phyloP scores from a whole-genome alignment of 2,329 filamentous ascomycete species.

The Neofusicoccum laricinum region DNA sequence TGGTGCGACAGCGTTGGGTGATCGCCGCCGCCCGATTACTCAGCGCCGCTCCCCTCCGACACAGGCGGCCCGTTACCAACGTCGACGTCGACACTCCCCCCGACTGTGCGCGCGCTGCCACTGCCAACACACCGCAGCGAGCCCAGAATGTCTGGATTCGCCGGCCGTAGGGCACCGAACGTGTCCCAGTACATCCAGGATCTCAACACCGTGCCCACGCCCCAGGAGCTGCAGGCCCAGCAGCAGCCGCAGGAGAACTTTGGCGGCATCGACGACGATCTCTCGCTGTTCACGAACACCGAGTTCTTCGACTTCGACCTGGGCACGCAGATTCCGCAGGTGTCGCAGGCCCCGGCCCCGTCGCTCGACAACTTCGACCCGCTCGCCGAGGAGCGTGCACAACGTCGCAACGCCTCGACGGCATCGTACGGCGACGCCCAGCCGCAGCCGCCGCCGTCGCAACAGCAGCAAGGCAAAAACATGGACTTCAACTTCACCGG shows the following conservation, averaged over 20 bases:
- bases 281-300: constrained; percentile 56
- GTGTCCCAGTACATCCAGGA: constrained; percentile 87
- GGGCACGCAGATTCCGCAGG: constrained; percentile 23
- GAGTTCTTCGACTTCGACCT: constrained; percentile 68
- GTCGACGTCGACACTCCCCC: constrained; percentile 9
- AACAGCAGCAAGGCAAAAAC: constrained; percentile 16
- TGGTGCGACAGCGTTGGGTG: not conserved
- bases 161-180: constrained; percentile 75
- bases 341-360: constrained; percentile 21
- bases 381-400: constrained; percentile 24
- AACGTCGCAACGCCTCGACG: constrained; percentile 19
- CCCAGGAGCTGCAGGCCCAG: constrained; percentile 25
- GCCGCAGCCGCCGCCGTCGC: not conserved
- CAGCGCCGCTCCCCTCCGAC: constrained; percentile 11
- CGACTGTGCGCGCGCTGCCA: constrained; percentile 2
- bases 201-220: constrained; percentile 66
- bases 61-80: not conserved
- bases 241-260: constrained; percentile 33
- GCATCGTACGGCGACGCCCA: constrained; percentile 16
- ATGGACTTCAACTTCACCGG: constrained; percentile 36
- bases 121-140: constrained; percentile 11
- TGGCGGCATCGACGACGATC: constrained; percentile 37
- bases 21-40: constrained; percentile 14
- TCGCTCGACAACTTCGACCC: constrained; percentile 28
- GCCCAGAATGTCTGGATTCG: constrained; percentile 72